Evolutionary conservation across 495 filamentous ascomycete genomes (phyloP).

Genomic region (Aspergillus indologenus): DNA sequence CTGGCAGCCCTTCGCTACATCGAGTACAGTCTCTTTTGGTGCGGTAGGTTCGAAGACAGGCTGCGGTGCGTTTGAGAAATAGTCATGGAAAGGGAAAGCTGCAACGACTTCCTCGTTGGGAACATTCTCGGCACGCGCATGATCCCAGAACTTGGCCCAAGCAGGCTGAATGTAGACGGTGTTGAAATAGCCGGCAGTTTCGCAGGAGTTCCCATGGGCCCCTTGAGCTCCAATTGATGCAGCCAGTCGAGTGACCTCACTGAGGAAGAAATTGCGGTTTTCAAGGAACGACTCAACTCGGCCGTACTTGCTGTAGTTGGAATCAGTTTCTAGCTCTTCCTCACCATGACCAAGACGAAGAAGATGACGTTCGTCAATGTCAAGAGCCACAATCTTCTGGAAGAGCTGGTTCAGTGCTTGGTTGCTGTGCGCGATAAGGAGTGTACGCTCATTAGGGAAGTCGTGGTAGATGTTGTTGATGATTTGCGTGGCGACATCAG

Average conservation of each 20-base stretch:
- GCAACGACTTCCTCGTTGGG: constrained; percentile 60
- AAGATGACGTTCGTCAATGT: constrained; percentile 94
- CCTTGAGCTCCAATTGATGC: constrained; percentile 79
- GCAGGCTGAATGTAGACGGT: constrained; percentile 83
- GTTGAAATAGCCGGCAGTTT: constrained; percentile 96
- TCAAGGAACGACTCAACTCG: constrained; percentile 95
- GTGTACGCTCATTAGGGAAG: constrained; percentile 85
- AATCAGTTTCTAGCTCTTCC: constrained; percentile 83
- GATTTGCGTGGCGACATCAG: constrained; percentile 96
- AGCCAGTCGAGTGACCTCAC: constrained; percentile 84
- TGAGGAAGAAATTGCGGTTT: constrained; percentile 72
- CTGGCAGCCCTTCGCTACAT: constrained; percentile 83
- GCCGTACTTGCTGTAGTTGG: constrained; percentile 90
- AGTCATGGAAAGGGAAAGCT: constrained; percentile 86
- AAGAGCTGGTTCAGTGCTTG: constrained; percentile 99
- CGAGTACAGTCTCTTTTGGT: constrained; percentile 64
- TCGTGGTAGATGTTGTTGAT: constrained; percentile 99
- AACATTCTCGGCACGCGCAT: constrained; percentile 46
- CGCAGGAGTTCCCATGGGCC: constrained; percentile 89
- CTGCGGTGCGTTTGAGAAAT: constrained; percentile 84
- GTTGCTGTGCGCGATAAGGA: constrained; percentile 96
- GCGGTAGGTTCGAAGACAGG: constrained; percentile 70
- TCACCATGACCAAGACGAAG: constrained; percentile 92
- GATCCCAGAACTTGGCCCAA: constrained; percentile 82
- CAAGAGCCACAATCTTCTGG: constrained; percentile 89